A percentile compares a stretch with the other conserved stretches of the same genome.
Conservation (phyloP, 805 yeast genomes). For the Saccharomycopsis synnaedendra region DNA sequence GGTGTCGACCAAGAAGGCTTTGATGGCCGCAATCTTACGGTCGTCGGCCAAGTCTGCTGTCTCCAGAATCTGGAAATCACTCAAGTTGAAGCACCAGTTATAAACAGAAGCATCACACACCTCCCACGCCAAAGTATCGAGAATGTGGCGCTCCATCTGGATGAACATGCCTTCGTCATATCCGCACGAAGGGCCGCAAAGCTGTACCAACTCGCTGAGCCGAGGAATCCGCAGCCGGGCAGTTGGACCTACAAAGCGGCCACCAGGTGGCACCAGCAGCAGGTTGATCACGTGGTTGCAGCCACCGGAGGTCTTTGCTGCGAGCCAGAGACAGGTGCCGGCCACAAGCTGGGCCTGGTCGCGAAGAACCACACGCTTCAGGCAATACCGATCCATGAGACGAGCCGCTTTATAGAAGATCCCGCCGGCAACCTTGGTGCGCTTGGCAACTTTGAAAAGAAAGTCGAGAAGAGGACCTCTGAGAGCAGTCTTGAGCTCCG, state of each 20-base stretch:
- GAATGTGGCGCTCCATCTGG: constrained; percentile 74
- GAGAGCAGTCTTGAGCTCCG: constrained; percentile 66
- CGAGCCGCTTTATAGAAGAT: constrained; percentile 58
- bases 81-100: constrained; percentile 35
- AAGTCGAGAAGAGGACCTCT: constrained; percentile 73
- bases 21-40: constrained; percentile 12
- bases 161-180: constrained; percentile 53
- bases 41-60: constrained; percentile 11
- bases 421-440: constrained; percentile 57
- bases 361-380: constrained; percentile 70
- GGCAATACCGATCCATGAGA: constrained; percentile 83
- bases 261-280: constrained; percentile 39
- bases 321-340: constrained; percentile 87
- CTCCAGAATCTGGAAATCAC: constrained; percentile 35
- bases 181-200: constrained; percentile 54
- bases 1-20: constrained; percentile 14
- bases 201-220: constrained; percentile 54
- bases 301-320: constrained; percentile 75
- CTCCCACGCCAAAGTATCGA: constrained; percentile 65
- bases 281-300: constrained; percentile 54
- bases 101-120: constrained; percentile 39
- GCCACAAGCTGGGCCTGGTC: constrained; percentile 87
- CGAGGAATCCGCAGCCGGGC: constrained; percentile 68
- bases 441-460: constrained; percentile 55
- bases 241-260: constrained; percentile 57